Base-by-base conservation (phyloP, 768 basidiomycete species). In the Suillus cothurnatus region DNA sequence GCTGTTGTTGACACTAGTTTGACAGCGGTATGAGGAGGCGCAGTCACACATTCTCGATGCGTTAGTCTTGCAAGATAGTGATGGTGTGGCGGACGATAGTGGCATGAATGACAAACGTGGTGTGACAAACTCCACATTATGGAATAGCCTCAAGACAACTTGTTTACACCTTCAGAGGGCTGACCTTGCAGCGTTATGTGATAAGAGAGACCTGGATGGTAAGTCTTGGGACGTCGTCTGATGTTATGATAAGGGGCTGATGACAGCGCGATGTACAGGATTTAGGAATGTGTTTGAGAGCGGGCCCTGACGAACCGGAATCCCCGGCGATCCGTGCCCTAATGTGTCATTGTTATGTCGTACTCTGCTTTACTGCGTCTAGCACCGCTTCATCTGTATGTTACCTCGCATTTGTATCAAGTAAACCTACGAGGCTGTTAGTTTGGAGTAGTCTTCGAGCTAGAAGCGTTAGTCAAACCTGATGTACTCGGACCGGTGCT, bases 31-130 rank as follows among this genome's bases (percentile, higher is more conserved):
- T 73, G 87, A 91, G 47, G 93, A 97, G 72, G 95, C 93, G 1
- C 92, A 91, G 15, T 88, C 89, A 26, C 89, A 95, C 67, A 89
- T 97, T 55, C 81, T 98, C 11, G 94, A 96, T 72, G 95, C 97
- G 7, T 83, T 99, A 3, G 83, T 91, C 45, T 80, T 98, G 31
- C 97, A 99, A 76, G 93, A 96, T 66, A 87, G 86, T 58, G 96
- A 98, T 70, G 85, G 88, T 11, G 82, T 89, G n/a, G 71, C 71
- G n/a, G 84, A 87, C 36, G 71, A 74, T 8, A 71, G 73, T 55
- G 80, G 80, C 4, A 70, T 76, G 66, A 83, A 84, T 61, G 82
- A 86, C 61, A 80, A 78, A 49, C 88, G 89, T 47, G 92, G 91
- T 9, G 87, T 96, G 55, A 90, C 89, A 2, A 90, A 91, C 31